Percentiles rank a stretch among this genome's conserved stretches.
Conservation (phyloP, 768 basidiomycete species). For the Goffeauzyma gilvescens region DNA sequence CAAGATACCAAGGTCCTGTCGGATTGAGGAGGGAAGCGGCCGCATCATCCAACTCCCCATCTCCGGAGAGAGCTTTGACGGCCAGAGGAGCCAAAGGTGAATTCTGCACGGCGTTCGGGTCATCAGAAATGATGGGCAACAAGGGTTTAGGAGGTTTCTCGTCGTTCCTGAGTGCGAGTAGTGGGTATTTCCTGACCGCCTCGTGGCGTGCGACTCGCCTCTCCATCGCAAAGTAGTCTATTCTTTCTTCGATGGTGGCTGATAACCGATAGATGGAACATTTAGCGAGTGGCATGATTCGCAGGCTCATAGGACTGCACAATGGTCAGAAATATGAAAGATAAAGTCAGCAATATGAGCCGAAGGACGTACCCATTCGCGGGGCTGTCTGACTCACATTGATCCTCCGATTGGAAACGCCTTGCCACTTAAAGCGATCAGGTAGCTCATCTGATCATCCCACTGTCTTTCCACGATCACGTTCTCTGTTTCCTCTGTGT, state of each 20-base stretch:
- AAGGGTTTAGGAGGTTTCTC: constrained; percentile 41
- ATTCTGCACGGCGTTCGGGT: constrained; percentile 40
- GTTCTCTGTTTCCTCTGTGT: constrained; percentile 59
- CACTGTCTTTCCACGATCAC: constrained; percentile 73
- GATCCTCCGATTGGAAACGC: constrained; percentile 66
- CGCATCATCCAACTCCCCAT: constrained; percentile 24
- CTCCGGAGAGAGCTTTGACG: constrained; percentile 23
- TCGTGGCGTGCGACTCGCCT: constrained; percentile 53
- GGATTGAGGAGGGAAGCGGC: constrained; percentile 33
- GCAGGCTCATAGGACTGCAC: constrained; percentile 47
- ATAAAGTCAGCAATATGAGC: neutral
- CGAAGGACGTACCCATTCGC: neutral
- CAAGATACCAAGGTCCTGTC: constrained; percentile 67
- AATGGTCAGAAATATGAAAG: neutral
- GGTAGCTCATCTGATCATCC: constrained; percentile 50
- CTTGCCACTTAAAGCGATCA: constrained; percentile 34
- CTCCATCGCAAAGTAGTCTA: constrained; percentile 58
- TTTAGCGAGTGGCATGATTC: constrained; percentile 65
- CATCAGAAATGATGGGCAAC: constrained; percentile 59
- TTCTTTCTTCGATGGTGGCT: constrained; percentile 62
- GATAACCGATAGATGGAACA: constrained; percentile 58
- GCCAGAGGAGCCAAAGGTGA: constrained; percentile 49
- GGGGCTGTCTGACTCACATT: constrained; percentile 32
- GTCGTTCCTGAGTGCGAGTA: constrained; percentile 47
- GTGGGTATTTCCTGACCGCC: constrained; percentile 41